A percentile compares a stretch with the other conserved stretches of the same genome.
These are phyloP conservation scores for Coleophoma eucalyptorum DNA, from an alignment of 2,329 filamentous ascomycete genomes.

Conservation along the genomic window DNA sequence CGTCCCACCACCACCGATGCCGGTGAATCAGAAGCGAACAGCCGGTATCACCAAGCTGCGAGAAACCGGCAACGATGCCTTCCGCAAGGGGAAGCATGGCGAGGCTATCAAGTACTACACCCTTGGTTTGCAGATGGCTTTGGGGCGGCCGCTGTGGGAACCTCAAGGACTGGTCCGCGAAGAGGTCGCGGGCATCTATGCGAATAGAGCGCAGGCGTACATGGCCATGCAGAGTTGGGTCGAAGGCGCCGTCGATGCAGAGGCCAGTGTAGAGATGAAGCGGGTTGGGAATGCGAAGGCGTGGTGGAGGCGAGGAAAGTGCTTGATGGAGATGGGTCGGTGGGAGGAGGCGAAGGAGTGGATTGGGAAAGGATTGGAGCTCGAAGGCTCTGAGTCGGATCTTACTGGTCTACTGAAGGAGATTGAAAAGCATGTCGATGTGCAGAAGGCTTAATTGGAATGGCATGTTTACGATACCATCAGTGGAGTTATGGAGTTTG, in stretches of 20 bases:
- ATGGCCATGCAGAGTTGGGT: slow-evolving; percentile 82
- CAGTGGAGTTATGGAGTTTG: too few species aligned
- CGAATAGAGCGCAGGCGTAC: slow-evolving; percentile 86
- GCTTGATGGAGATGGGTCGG: slow-evolving; percentile 86
- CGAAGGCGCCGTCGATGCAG: slow-evolving; percentile 82
- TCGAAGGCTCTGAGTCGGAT: slow-evolving; percentile 70
- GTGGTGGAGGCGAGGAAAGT: slow-evolving; percentile 86
- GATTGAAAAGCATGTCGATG: slow-evolving; percentile 41
- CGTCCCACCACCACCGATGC: slow-evolving; percentile 79
- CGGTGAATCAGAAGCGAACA: slow-evolving; percentile 87
- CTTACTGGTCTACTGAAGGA: slow-evolving; percentile 62
- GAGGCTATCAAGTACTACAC: slow-evolving; percentile 81
- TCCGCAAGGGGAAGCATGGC: slow-evolving; percentile 69
- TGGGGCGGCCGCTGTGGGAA: slow-evolving; percentile 82
- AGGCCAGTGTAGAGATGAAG: slow-evolving; percentile 85
- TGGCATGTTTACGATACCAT: too few species aligned
- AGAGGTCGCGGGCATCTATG: slow-evolving; percentile 75
- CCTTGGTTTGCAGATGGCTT: slow-evolving; percentile 86
- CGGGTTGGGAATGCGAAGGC: slow-evolving; percentile 85
- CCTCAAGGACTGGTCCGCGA: slow-evolving; percentile 78
- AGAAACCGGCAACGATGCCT: slow-evolving; percentile 79
- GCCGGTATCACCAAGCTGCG: slow-evolving; percentile 87
- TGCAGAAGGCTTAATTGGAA: too few species aligned
- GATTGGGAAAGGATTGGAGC: slow-evolving; percentile 73
- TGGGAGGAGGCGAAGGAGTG: slow-evolving; percentile 78